Evolutionary conservation across 1,284 basidiomycete genomes (phyloP).

Genomic region (Sanghuangporus sanghuang): DNA sequence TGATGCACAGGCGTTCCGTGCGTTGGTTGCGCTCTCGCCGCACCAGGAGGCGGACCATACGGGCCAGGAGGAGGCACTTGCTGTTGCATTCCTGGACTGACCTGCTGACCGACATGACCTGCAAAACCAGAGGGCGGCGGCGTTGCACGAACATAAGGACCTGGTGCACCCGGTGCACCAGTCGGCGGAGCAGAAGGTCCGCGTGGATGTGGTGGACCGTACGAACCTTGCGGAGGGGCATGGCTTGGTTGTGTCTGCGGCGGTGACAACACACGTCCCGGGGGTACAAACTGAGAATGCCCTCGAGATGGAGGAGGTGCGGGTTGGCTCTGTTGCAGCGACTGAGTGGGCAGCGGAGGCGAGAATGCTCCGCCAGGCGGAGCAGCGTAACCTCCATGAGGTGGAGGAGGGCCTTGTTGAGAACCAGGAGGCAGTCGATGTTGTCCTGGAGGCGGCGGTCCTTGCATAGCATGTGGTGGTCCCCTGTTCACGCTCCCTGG

Average conservation of each 20-base stretch:
- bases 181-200: slow-evolving; percentile 5
- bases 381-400: slow-evolving; percentile 16
- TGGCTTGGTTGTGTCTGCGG: slow-evolving; percentile 24
- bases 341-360: slow-evolving; percentile 27
- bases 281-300: slow-evolving; percentile 16
- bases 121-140: slow-evolving; percentile 26
- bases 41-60: slow-evolving; percentile 16
- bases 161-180: slow-evolving; percentile 4
- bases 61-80: slow-evolving; percentile 15
- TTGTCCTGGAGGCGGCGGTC: slow-evolving; percentile 37
- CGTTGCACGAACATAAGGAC: slow-evolving; percentile 36
- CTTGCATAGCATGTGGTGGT: slow-evolving; percentile 6
- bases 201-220: slow-evolving; percentile 2
- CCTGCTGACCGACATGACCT: background rate
- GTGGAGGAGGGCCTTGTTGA: slow-evolving; percentile 12
- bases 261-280: slow-evolving; percentile 17
- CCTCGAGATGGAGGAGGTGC: slow-evolving; percentile 29
- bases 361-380: slow-evolving; percentile 39
- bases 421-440: slow-evolving; percentile 36
- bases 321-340: slow-evolving; percentile 24
- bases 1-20: slow-evolving; percentile 25
- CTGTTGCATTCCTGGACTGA: background rate
- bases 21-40: slow-evolving; percentile 28
- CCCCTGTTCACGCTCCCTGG: slow-evolving; percentile 22
- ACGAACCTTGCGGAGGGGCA: slow-evolving; percentile 16